phyloP scores from a whole-genome alignment of 371 early-diverging fungal genomes.

The Nematocida sp. region DNA sequence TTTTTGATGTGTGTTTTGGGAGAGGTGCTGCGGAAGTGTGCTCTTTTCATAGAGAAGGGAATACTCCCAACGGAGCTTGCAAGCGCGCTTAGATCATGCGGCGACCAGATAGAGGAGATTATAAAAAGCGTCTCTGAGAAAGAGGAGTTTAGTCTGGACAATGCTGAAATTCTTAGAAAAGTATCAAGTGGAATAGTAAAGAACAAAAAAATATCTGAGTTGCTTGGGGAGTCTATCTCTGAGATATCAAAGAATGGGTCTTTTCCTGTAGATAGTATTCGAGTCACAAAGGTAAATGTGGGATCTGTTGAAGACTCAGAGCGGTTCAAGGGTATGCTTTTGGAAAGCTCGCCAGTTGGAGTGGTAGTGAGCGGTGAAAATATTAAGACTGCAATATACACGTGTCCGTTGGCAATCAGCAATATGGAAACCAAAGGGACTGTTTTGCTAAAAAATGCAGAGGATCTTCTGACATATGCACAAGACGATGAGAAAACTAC shows the following conservation, averaged over 20 bases:
- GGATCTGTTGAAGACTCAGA: constrained; percentile 83
- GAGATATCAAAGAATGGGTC: constrained; percentile 41
- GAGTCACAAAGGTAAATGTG: constrained; percentile 79
- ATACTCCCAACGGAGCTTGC: constrained; percentile 60
- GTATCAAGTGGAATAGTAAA: constrained; percentile 60
- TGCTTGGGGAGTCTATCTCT: constrained; percentile 56
- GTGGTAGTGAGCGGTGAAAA: constrained; percentile 62
- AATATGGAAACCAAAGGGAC: constrained; percentile 98
- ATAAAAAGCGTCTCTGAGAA: constrained; percentile 18
- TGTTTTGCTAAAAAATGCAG: constrained; percentile 87
- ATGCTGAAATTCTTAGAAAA: constrained; percentile 47
- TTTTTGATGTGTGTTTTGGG: constrained; percentile 63
- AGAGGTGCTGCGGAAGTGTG: constrained; percentile 56
- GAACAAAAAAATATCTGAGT: constrained; percentile 37
- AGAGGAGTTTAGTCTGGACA: constrained; percentile 26
- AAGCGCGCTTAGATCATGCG: constrained; percentile 56
- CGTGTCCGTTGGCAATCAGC: constrained; percentile 86
- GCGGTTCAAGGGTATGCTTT: constrained; percentile 93
- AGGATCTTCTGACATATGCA: constrained; percentile 88
- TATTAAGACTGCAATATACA: constrained; percentile 84
- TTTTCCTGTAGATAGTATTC: constrained; percentile 66
- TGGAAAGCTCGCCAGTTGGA: constrained; percentile 84
- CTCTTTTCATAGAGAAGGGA: constrained; percentile 60
- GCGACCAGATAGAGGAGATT: constrained; percentile 25
- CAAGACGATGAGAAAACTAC: constrained; percentile 77